phyloP scores from a whole-genome alignment of 345 rosid species.

The Hibiscus mutabilis region DNA sequence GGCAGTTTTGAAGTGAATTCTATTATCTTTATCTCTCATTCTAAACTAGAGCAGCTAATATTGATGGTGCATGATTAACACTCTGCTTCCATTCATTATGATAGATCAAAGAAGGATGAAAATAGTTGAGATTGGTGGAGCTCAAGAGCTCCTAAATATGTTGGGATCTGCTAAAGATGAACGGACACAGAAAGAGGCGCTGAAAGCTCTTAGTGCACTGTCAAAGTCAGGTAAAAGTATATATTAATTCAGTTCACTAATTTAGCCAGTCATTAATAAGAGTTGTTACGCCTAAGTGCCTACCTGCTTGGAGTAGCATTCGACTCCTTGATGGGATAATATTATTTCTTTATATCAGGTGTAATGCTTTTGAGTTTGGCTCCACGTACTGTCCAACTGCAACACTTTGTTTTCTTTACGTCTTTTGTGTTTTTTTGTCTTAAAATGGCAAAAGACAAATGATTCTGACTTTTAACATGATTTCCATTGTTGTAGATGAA shows the following conservation, averaged over 20 bases:
- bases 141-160: constrained; percentile 72
- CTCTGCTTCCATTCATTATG: constrained; percentile 9
- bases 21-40: neutral
- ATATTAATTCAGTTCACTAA: neutral
- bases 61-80: neutral
- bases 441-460: neutral
- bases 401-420: no score
- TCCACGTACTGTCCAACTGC: neutral
- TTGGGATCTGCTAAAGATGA: constrained; percentile 73
- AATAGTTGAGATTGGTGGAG: constrained; percentile 85
- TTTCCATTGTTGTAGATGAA: constrained; percentile 48
- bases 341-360: neutral
- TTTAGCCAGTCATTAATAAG: neutral
- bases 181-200: constrained; percentile 67
- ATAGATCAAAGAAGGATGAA: constrained; percentile 85
- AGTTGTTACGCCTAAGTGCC: neutral
- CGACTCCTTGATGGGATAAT: neutral
- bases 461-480: neutral
- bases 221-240: constrained; percentile 45
- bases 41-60: neutral
- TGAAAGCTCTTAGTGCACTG: constrained; percentile 70
- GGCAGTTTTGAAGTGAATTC: neutral
- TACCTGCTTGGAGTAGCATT: neutral
- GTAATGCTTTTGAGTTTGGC: neutral
- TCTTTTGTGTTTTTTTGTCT: neutral